phyloP scores from a whole-genome alignment of 306 rosid genomes.

The Prunus campanulata region DNA sequence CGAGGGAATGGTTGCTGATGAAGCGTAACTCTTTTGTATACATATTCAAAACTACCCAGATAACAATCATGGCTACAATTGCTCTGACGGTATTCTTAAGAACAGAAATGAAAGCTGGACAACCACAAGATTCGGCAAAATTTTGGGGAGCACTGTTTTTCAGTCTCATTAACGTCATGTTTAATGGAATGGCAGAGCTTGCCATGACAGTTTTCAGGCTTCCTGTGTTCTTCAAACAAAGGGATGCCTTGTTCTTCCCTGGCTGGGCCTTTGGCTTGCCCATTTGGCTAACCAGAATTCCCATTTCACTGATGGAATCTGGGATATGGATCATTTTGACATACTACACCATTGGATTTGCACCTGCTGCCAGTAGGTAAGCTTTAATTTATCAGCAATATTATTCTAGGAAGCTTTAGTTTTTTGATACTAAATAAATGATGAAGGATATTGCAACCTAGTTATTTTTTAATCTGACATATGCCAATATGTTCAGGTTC shows the following conservation, averaged over 20 bases:
- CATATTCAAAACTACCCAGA: slow-evolving; percentile 63
- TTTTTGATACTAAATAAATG: not conserved
- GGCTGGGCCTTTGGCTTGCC: slow-evolving; percentile 44
- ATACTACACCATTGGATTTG: slow-evolving; percentile 60
- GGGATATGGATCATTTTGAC: slow-evolving; percentile 31
- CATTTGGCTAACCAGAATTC: slow-evolving; percentile 32
- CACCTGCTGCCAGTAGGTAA: slow-evolving; percentile 65
- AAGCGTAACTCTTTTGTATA: slow-evolving; percentile 70
- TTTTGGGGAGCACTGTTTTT: slow-evolving; percentile 65
- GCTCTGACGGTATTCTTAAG: slow-evolving; percentile 58
- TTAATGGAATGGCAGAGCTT: slow-evolving; percentile 41
- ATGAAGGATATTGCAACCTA: not conserved
- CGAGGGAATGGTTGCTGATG: slow-evolving; percentile 65
- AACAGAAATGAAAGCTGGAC: slow-evolving; percentile 40
- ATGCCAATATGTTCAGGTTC: slow-evolving; percentile 43
- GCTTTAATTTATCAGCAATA: not conserved
- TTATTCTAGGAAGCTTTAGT: not conserved
- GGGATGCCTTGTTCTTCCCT: slow-evolving; percentile 40
- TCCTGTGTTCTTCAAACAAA: slow-evolving; percentile 44
- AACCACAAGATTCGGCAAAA: slow-evolving; percentile 18
- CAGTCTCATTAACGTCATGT: slow-evolving; percentile 46
- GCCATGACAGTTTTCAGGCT: slow-evolving; percentile 35
- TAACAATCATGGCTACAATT: slow-evolving; percentile 44
- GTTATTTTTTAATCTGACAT: slow-evolving; percentile 2
- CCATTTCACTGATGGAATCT: slow-evolving; percentile 36